phyloP scores from a whole-genome alignment of 1,284 basidiomycete species.

The Cryptococcus hybrid region DNA sequence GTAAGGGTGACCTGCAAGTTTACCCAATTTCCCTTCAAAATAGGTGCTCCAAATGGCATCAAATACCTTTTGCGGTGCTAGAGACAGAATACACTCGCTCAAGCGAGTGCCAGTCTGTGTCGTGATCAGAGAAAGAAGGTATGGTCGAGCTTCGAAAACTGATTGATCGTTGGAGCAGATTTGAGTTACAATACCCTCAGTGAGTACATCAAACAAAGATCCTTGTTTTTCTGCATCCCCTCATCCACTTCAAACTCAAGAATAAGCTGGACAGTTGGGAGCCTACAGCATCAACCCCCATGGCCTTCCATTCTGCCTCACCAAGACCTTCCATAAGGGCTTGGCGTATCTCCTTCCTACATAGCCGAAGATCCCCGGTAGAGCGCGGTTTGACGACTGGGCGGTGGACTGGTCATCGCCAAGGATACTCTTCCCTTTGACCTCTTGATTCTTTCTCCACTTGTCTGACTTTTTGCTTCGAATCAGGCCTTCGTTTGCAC shows the following conservation, averaged over 20 bases:
- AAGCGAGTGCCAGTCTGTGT: conserved; percentile 85
- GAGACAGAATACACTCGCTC: conserved; percentile 69
- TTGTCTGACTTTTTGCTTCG: conserved; percentile 46
- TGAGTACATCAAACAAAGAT: conserved; percentile 77
- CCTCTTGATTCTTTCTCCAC: conserved; percentile 43
- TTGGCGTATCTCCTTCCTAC: conserved; percentile 59
- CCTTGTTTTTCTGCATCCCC: conserved; percentile 59
- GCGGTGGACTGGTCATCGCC: conserved; percentile 24
- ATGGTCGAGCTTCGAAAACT: conserved; percentile 26
- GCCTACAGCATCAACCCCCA: conserved; percentile 77
- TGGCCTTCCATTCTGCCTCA: conserved; percentile 73
- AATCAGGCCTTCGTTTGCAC: conserved; percentile 22
- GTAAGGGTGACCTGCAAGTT: conserved; percentile 77
- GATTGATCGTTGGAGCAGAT: background rate
- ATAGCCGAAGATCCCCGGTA: conserved; percentile 58
- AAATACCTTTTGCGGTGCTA: conserved; percentile 65
- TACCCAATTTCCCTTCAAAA: conserved; percentile 66
- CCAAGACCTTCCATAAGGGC: conserved; percentile 58
- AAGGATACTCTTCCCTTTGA: conserved; percentile 48
- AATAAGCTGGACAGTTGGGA: conserved; percentile 76
- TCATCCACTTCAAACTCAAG: conserved; percentile 73
- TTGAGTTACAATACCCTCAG: conserved; percentile 58
- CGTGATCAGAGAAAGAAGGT: conserved; percentile 68
- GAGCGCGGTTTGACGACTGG: conserved; percentile 36
- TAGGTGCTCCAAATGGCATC: conserved; percentile 70